A percentile compares a stretch with the other conserved stretches of the same genome.
Evolutionary conservation across 192 early-diverging fungal species (phyloP).

Genomic region (Dissophora ornata): DNA sequence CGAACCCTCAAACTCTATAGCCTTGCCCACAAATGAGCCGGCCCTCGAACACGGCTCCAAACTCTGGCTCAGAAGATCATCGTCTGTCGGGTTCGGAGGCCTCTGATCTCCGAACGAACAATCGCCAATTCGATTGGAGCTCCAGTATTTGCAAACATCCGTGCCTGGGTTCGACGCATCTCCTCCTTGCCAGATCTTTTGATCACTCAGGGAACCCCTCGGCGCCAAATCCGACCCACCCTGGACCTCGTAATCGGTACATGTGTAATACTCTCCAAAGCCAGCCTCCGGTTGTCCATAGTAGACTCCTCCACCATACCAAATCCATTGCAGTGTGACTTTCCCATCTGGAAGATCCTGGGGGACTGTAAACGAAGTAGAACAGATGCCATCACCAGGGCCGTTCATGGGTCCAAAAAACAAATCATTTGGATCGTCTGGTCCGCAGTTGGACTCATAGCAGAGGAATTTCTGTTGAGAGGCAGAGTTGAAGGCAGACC

Average conservation of each 20-base stretch:
- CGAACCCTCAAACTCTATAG: conserved; percentile 57
- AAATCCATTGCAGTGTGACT: conserved; percentile 71
- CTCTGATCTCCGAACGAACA: conserved; percentile 65
- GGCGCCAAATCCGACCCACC: conserved; percentile 55
- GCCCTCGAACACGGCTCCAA: conserved; percentile 67
- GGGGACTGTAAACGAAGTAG: conserved; percentile 62
- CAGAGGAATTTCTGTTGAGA: conserved; percentile 65
- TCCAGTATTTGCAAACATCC: conserved; percentile 73
- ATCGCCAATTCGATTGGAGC: conserved; percentile 67
- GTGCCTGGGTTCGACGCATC: conserved; percentile 65
- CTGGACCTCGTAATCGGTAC: conserved; percentile 63
- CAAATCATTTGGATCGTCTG: conserved; percentile 50
- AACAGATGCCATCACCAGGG: conserved; percentile 61
- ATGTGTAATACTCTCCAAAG: conserved; percentile 72
- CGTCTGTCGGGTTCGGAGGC: conserved; percentile 56
- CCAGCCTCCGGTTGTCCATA: conserved; percentile 64
- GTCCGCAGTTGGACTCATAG: conserved; percentile 69
- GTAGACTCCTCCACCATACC: conserved; percentile 72
- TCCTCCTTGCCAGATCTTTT: conserved; percentile 58
- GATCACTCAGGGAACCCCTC: conserved; percentile 32
- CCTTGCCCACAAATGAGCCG: conserved; percentile 53
- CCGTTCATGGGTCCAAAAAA: conserved; percentile 66
- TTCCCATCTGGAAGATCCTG: conserved; percentile 64
- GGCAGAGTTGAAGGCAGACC: conserved; percentile 64
- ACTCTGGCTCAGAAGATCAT: conserved; percentile 67